phyloP scores from a whole-genome alignment of 176 grass and related monocot species.

The Thalia dealbata region DNA sequence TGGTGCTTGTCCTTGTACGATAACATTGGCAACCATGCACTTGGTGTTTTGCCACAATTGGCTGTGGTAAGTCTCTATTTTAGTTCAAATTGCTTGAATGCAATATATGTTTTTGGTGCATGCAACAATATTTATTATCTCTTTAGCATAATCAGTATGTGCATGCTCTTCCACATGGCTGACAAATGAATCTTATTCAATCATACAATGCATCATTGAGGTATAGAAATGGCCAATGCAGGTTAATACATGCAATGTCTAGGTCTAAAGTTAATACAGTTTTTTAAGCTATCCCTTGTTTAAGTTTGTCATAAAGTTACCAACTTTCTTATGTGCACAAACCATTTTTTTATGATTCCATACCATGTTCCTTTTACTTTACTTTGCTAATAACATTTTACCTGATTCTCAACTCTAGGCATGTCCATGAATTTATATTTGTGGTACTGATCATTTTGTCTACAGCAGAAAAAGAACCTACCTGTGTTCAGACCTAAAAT shows the following conservation, averaged over 20 bases:
- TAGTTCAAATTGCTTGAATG: background rate
- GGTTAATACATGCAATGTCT: background rate
- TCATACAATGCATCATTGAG: background rate
- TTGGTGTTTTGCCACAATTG: constrained; percentile 56
- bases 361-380: too few relatives aligned
- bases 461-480: background rate
- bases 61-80: constrained; percentile 45
- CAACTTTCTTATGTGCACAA: too few relatives aligned
- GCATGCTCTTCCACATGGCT: background rate
- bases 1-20: constrained; percentile 93
- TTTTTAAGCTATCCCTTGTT: background rate
- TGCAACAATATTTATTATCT: background rate
- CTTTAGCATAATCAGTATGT: background rate
- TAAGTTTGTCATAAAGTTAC: too few relatives aligned
- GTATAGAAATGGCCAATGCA: background rate
- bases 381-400: too few relatives aligned
- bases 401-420: too few relatives aligned
- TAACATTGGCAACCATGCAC: constrained; percentile 52
- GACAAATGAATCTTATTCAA: background rate
- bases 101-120: background rate
- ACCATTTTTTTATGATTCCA: too few relatives aligned
- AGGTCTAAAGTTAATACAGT: too few relatives aligned
- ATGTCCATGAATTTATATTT: background rate
- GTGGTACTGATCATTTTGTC: background rate
- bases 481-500: background rate